Base-by-base conservation (phyloP, 306 rosid genomes). In the Pueraria montana region DNA sequence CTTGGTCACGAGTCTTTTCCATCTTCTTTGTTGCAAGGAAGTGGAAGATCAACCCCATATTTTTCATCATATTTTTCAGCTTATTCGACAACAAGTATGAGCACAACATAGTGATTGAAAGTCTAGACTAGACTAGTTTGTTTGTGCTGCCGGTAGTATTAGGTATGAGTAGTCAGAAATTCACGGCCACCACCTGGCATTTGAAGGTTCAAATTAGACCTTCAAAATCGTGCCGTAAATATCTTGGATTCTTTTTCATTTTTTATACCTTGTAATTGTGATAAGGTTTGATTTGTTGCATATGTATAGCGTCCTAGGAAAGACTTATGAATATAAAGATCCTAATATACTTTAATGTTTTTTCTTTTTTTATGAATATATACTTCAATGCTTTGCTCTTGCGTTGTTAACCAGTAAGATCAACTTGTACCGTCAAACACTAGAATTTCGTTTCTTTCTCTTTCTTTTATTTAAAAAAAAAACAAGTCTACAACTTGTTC, bases 1-100 rank as follows among this genome's bases (percentile, higher is more conserved):
- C 87, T 92, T 11, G 87, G 92, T 48, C 93, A 89, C 40, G 94
- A 91, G 55, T 85, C 97, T 0, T 90, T 85, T 77, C 87, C 85
- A 61, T 83, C 92, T 77, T 87, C 92, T 26, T 58, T 88, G 66
- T 48, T 79, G 40, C 64, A 56, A 53, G 85, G 82, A 11, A 90
- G 86, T 83, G 91, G 82, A 53, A 87, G 72, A 82, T 86, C 92
- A 72, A 72, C 84, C 23, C 63, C 85, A 13, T 71, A 46, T 20
- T 55, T 23, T 59, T 23, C 62, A 20, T 56, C 63, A 9, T 21
- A 56, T 42, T 0, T 50, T 59, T 78, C 84, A 43, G 79, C 52
- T 48, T 43, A 4, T 69, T 69, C 36, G 21, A 7, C 76, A 48
- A 81, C 59, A 48, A 73, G 78, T 50, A 24, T 46, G 11, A 79